phyloP scores from a whole-genome alignment of 768 basidiomycete species.

The Phanerochaete carnosa region DNA sequence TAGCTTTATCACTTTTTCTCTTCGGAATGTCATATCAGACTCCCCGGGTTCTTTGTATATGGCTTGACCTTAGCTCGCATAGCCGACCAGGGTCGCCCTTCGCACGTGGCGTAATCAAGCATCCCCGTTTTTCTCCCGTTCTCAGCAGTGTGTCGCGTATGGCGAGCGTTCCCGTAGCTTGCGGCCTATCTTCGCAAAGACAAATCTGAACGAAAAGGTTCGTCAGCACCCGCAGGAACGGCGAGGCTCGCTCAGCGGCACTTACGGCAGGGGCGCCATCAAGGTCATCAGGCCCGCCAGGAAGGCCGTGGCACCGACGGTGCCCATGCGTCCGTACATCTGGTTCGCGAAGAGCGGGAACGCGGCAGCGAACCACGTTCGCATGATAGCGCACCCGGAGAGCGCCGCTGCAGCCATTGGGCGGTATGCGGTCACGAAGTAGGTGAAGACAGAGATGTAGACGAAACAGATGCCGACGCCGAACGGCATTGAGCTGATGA shows the following conservation, averaged over 20 bases:
- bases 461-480: conserved; percentile 57
- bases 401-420: conserved; percentile 53
- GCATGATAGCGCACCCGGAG: conserved; percentile 53
- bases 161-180: conserved; percentile 12
- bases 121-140: not conserved
- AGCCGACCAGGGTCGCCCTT: not conserved
- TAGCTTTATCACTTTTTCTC: no score
- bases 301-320: conserved; percentile 65
- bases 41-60: no score
- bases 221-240: conserved; percentile 11
- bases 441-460: conserved; percentile 64
- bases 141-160: not conserved
- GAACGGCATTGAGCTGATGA: conserved; percentile 39
- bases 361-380: conserved; percentile 40
- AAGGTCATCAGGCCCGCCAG: conserved; percentile 57
- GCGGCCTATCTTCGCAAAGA: conserved; percentile 15
- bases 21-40: no score
- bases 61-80: no score
- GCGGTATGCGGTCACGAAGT: conserved; percentile 45
- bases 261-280: conserved; percentile 61
- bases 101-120: not conserved
- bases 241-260: conserved; percentile 9
- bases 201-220: conserved; percentile 7
- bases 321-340: conserved; percentile 51
- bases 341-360: conserved; percentile 48